Percentiles rank a stretch among this genome's conserved stretches.
Evolutionary conservation across 371 early-diverging fungal genomes (phyloP).

Genomic region (Cokeromyces recurvatus): DNA sequence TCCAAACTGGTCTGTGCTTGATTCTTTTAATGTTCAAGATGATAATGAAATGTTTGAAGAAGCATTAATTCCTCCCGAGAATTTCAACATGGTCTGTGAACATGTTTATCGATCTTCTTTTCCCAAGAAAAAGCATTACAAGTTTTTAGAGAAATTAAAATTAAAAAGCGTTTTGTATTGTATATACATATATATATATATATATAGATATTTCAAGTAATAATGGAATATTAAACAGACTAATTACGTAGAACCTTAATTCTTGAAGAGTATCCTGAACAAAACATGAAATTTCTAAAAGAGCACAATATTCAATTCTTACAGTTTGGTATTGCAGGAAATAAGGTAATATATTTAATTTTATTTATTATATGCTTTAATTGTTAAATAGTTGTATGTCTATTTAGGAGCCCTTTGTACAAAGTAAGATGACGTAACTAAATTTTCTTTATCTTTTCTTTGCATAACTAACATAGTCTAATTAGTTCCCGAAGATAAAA

Average conservation of each 20-base stretch:
- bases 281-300: slow-evolving; percentile 84
- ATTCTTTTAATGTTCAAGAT: slow-evolving; percentile 35
- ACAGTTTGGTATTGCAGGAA: slow-evolving; percentile 96
- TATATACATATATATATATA: background rate
- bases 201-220: background rate
- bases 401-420: slow-evolving; percentile 92
- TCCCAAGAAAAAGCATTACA: slow-evolving; percentile 86
- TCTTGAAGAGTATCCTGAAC: slow-evolving; percentile 93
- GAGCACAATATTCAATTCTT: slow-evolving; percentile 80
- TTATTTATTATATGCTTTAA: background rate
- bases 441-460: no score
- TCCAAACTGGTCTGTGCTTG: slow-evolving; percentile 25
- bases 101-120: slow-evolving; percentile 91
- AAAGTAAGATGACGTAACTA: slow-evolving; percentile 71
- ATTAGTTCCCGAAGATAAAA: slow-evolving; percentile 84
- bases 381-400: background rate
- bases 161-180: slow-evolving; percentile 83
- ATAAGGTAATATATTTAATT: slow-evolving; percentile 62
- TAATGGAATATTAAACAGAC: no score
- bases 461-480: no score
- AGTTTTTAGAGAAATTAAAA: slow-evolving; percentile 87
- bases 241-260: slow-evolving; percentile 85
- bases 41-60: slow-evolving; percentile 49
- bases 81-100: slow-evolving; percentile 89
- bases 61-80: slow-evolving; percentile 82